Evolutionary conservation across 140 eudicot genomes (phyloP).

Genomic region (Flaveria floridana): DNA sequence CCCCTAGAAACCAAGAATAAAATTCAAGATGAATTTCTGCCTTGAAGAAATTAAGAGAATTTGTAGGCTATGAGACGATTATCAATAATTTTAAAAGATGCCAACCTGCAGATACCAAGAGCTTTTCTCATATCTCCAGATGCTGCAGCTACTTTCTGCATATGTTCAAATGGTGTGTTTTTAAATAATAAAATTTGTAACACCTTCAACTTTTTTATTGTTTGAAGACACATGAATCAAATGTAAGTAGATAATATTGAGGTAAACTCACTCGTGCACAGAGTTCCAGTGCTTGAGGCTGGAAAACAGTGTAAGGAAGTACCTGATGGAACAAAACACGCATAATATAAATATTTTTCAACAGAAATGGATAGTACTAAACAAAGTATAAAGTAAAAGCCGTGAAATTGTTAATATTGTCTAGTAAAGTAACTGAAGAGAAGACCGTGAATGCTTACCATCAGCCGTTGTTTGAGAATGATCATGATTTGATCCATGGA

Average conservation of each 20-base stretch:
- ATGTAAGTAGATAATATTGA: slow-evolving; percentile 15
- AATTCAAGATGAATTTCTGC: not conserved
- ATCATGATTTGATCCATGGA: slow-evolving; percentile 77
- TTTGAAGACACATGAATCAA: not conserved
- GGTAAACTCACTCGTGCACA: slow-evolving; percentile 81
- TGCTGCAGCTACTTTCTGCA: slow-evolving; percentile 95
- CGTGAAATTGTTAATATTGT: not conserved
- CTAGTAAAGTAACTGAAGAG: not conserved
- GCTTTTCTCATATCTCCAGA: slow-evolving; percentile 99
- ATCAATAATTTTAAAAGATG: not conserved
- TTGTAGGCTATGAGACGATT: not conserved
- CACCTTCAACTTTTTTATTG: not conserved
- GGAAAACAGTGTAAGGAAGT: slow-evolving; percentile 72
- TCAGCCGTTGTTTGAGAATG: slow-evolving; percentile 63
- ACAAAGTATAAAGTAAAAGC: slow-evolving; percentile 1
- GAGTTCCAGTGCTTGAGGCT: slow-evolving; percentile 91
- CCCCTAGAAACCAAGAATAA: slow-evolving; percentile 52
- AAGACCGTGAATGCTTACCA: slow-evolving; percentile 38
- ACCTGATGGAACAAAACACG: slow-evolving; percentile 46
- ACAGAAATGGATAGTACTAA: slow-evolving; percentile 3
- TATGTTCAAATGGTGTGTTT: slow-evolving; percentile 9
- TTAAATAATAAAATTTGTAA: not conserved
- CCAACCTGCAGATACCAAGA: slow-evolving; percentile 86
- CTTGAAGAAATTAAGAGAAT: not conserved
- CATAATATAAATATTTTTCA: slow-evolving; percentile 4